phyloP scores from a whole-genome alignment of 2,329 filamentous ascomycete genomes.

The Seiridium unicorne region DNA sequence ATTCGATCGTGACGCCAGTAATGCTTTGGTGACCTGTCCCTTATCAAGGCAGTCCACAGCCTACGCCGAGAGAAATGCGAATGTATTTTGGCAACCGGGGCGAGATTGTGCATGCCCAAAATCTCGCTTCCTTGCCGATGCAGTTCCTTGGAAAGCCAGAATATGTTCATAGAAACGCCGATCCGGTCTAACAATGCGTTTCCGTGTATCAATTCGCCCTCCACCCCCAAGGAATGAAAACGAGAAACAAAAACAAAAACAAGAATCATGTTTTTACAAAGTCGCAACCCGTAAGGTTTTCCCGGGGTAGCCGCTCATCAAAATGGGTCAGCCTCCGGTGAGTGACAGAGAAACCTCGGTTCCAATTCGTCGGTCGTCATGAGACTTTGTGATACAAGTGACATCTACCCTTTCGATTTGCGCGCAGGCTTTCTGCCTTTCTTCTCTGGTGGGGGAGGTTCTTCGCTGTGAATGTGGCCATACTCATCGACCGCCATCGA shows the following conservation, averaged over 20 bases:
- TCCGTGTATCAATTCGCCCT: background rate
- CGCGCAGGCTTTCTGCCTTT: constrained; percentile 41
- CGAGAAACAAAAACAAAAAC: background rate
- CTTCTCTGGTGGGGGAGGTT: constrained; percentile 52
- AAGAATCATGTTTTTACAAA: background rate
- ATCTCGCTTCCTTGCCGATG: background rate
- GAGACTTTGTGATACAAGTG: no score
- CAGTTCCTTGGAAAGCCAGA: background rate
- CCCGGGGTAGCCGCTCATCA: no score
- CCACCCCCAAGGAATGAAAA: background rate
- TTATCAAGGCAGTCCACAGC: no score
- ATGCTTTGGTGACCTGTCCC: background rate
- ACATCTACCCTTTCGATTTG: constrained; percentile 34
- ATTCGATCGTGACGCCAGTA: background rate
- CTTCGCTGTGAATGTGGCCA: constrained; percentile 56
- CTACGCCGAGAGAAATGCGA: no score
- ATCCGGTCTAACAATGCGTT: background rate
- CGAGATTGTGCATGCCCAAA: background rate
- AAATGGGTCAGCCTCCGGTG: no score
- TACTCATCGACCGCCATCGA: constrained; percentile 55
- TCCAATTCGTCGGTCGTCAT: background rate
- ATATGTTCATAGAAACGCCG: background rate
- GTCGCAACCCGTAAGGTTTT: no score
- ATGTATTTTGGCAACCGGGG: no score
- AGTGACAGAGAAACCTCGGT: background rate